Conservation (phyloP, 495 filamentous ascomycete genomes). For the Thermothielavioides terrestris region DNA sequence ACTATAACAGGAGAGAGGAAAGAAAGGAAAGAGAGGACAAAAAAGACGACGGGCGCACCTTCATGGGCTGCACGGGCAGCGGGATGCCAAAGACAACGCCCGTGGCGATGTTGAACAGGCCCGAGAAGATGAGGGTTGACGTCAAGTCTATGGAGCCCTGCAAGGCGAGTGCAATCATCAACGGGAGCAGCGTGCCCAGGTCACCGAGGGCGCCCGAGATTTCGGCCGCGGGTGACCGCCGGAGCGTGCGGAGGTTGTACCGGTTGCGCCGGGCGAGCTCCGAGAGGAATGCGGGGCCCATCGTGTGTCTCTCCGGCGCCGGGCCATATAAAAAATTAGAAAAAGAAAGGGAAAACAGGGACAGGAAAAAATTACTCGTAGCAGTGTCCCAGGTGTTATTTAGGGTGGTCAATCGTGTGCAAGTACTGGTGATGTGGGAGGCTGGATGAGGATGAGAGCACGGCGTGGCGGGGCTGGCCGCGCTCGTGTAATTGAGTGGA, state of each 20-base stretch:
- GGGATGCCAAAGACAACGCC: constrained; percentile 78
- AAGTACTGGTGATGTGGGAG: too few species aligned
- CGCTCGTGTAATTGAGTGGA: too few species aligned
- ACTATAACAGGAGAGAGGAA: constrained; percentile 21
- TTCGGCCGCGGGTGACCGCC: constrained; percentile 57
- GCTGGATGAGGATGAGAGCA: too few species aligned
- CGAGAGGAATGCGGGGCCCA: not conserved
- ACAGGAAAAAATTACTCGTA: too few species aligned
- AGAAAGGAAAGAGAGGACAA: not conserved
- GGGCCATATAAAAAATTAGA: not conserved
- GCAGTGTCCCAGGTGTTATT: not conserved
- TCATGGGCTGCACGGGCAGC: constrained; percentile 81
- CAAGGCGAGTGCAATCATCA: constrained; percentile 73
- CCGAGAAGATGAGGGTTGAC: constrained; percentile 79
- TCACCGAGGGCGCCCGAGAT: constrained; percentile 87
- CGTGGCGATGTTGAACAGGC: constrained; percentile 74
- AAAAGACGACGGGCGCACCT: constrained; percentile 28
- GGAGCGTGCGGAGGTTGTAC: constrained; percentile 40
- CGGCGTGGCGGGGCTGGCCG: too few species aligned
- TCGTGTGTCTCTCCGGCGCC: too few species aligned
- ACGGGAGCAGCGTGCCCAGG: constrained; percentile 80
- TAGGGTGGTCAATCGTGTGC: too few species aligned
- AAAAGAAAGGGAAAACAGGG: not conserved
- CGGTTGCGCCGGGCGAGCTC: constrained; percentile 28
- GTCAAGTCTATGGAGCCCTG: constrained; percentile 69